Base-by-base conservation (phyloP, 1,284 basidiomycete genomes). In the Heterobasidion parviporum region DNA sequence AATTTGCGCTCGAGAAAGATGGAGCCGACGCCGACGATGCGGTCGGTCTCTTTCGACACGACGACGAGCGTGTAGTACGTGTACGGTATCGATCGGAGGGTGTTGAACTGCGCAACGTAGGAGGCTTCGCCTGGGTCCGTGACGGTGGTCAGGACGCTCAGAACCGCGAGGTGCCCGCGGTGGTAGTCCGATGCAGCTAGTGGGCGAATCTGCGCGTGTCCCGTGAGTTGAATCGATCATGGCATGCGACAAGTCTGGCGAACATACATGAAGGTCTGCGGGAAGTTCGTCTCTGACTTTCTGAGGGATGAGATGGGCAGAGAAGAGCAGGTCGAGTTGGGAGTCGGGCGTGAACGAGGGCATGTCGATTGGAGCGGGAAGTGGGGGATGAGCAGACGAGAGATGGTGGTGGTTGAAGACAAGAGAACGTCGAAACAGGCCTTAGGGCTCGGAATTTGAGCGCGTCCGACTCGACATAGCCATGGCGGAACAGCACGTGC, bases 1-100 rank as follows among this genome's bases (percentile, higher is more conserved):
- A 98, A 98, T 76, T 99, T 98, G 75, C 86, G 87, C 71, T 98
- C 94, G 59, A 96, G 70, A 66, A 98, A 85, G 52, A 97, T 75
- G 7, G 86, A 85, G 14, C 94, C 96, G 20, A 89, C 84, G 32
- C 81, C 94, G 45, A 96, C 89, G 65, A 99, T 85, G 61, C 77
- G 74, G 74, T 97, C 93, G 0, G 83, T 80, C 10, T 73, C 66
- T 54, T 82, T 82, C 69, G 90, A 81, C 59, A 97, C 73, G 65
- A 98, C 83, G 64, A 95, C 94, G 64, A 96, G 72, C 54, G 88
- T 77, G 70, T 85, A 96, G 78, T 98, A 98, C 7, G 89, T 88
- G 45, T 72, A 69, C 3, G 81, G 76, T 12, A 73, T 69, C 5
- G 75, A 68, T 56, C 78, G 77, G 62, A 88, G 72, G 16, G 76